Evolutionary conservation across 2,329 filamentous ascomycete genomes (phyloP).

Genomic region (Trichoderma pleuroti): DNA sequence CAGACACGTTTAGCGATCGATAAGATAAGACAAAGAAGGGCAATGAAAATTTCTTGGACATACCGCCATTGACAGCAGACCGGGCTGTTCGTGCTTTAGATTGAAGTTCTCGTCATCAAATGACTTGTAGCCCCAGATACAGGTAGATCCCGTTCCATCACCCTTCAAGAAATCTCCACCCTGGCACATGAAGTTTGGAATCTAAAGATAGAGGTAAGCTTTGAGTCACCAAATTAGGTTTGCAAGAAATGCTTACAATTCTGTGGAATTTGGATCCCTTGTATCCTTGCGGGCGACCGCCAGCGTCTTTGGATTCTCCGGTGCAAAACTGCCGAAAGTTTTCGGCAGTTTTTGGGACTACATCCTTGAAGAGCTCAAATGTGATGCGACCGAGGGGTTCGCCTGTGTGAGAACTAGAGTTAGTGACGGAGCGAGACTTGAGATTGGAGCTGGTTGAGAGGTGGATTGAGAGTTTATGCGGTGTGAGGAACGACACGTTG

Average conservation of each 20-base stretch:
- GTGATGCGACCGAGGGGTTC: slow-evolving; percentile 83
- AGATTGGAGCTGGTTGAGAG: not conserved
- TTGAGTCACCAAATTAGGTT: not conserved
- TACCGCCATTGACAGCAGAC: slow-evolving; percentile 90
- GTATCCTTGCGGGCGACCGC: slow-evolving; percentile 82
- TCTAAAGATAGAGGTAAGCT: slow-evolving; percentile 47
- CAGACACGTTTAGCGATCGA: not conserved
- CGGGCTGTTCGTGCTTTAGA: slow-evolving; percentile 72
- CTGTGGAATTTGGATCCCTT: slow-evolving; percentile 93
- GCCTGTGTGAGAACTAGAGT: slow-evolving; percentile 47
- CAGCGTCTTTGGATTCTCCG: slow-evolving; percentile 77
- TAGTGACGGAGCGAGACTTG: not conserved
- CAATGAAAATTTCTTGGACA: slow-evolving; percentile 33
- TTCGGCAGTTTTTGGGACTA: slow-evolving; percentile 83
- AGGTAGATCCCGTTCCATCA: slow-evolving; percentile 83
- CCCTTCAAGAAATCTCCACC: slow-evolving; percentile 94
- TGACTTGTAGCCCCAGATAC: slow-evolving; percentile 79
- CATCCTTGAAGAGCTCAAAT: slow-evolving; percentile 84
- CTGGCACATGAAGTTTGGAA: slow-evolving; percentile 96
- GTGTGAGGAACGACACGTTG: not conserved
- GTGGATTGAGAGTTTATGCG: not conserved
- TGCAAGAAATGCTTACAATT: slow-evolving; percentile 58
- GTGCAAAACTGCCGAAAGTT: slow-evolving; percentile 98
- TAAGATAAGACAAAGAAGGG: not conserved
- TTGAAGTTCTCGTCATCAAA: slow-evolving; percentile 91